phyloP scores from a whole-genome alignment of 192 early-diverging fungal genomes.

The Coemansia asiatica region DNA sequence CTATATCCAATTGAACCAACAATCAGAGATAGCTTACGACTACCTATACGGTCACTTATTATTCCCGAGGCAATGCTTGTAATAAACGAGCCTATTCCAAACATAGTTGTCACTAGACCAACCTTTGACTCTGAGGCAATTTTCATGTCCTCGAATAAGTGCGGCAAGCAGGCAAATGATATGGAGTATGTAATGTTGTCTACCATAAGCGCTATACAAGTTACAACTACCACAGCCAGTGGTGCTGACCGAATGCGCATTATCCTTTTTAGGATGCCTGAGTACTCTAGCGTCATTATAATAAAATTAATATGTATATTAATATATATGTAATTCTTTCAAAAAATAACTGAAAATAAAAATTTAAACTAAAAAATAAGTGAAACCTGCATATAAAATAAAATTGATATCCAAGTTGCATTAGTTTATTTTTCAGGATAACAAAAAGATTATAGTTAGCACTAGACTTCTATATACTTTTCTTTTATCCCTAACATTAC shows the following conservation, averaged over 20 bases:
- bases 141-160: conserved; percentile 48
- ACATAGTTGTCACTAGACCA: conserved; percentile 38
- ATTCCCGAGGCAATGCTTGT: conserved; percentile 40
- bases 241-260: conserved; percentile 20
- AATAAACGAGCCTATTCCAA: conserved; percentile 35
- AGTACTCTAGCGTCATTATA: background rate
- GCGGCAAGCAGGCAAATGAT: conserved; percentile 46
- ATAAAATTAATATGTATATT: too few species aligned
- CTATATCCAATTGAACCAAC: conserved; percentile 33
- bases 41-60: conserved; percentile 33
- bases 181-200: conserved; percentile 44
- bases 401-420: too few species aligned
- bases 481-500: background rate
- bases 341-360: background rate
- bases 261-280: background rate
- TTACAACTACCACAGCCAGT: conserved; percentile 18
- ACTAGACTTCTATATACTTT: background rate
- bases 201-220: conserved; percentile 33
- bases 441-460: background rate
- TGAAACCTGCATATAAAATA: too few species aligned
- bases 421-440: too few species aligned
- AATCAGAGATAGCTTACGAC: conserved; percentile 37
- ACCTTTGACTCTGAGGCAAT: conserved; percentile 39
- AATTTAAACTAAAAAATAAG: too few species aligned
- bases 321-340: too few species aligned